These are phyloP conservation scores for Mariannaea elegans DNA, from an alignment of 2,329 filamentous ascomycete species.

Conservation along the genomic window DNA sequence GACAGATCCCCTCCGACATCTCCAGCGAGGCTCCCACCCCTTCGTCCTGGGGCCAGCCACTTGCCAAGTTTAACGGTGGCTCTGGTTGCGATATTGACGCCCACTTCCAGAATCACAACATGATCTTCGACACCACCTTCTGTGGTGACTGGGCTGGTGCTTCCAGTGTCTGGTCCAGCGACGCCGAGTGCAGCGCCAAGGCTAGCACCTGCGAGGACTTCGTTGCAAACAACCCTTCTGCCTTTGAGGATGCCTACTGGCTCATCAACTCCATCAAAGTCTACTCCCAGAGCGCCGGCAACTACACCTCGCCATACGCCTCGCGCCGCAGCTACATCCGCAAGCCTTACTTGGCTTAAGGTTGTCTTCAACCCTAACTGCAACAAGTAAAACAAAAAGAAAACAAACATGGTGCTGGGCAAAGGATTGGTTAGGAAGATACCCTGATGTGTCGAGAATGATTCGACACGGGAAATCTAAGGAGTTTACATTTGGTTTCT, in stretches of 20 bases:
- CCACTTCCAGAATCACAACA: conserved; percentile 76
- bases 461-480: not conserved
- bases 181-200: conserved; percentile 65
- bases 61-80: conserved; percentile 72
- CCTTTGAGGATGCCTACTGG: conserved; percentile 81
- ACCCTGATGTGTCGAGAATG: conserved; percentile 1
- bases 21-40: conserved; percentile 68
- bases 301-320: conserved; percentile 18
- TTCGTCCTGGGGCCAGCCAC: conserved; percentile 71
- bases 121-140: conserved; percentile 85
- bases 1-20: conserved; percentile 71
- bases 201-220: conserved; percentile 75
- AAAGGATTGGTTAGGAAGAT: not conserved
- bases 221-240: conserved; percentile 74
- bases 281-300: conserved; percentile 49
- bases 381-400: not conserved
- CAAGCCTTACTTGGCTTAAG: conserved; percentile 33
- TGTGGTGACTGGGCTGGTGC: conserved; percentile 88
- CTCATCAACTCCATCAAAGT: conserved; percentile 76
- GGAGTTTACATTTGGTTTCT: conserved; percentile 4
- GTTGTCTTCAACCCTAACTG: too few relatives aligned
- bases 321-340: conserved; percentile 25
- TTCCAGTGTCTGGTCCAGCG: conserved; percentile 63
- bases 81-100: conserved; percentile 75
- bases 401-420: not conserved